Conservation (phyloP, 371 early-diverging fungal genomes). For the Mucor velutinosus region DNA sequence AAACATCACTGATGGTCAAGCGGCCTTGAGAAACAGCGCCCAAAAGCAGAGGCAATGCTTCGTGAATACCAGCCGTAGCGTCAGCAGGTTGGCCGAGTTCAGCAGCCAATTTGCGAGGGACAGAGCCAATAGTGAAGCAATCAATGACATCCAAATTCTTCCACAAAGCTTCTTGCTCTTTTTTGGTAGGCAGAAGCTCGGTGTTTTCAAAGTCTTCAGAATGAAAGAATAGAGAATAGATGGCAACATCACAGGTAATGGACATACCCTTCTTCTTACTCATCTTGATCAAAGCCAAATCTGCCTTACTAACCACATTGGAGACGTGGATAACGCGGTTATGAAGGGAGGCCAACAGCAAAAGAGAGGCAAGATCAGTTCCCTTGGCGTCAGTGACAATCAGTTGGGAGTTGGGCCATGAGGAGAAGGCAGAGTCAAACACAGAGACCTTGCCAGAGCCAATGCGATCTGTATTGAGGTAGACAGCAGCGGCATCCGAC, state of each 20-base stretch:
- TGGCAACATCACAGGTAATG: slow-evolving; percentile 92
- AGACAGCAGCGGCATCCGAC: slow-evolving; percentile 57
- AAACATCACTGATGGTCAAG: slow-evolving; percentile 80
- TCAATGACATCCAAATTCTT: slow-evolving; percentile 79
- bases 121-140: slow-evolving; percentile 83
- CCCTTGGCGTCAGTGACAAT: slow-evolving; percentile 87
- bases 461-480: slow-evolving; percentile 57
- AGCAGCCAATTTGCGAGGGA: slow-evolving; percentile 63
- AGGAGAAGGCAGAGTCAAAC: slow-evolving; percentile 64
- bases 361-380: slow-evolving; percentile 82
- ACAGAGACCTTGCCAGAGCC: slow-evolving; percentile 57
- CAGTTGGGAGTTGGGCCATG: slow-evolving; percentile 75
- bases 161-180: slow-evolving; percentile 78
- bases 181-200: slow-evolving; percentile 59
- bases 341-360: slow-evolving; percentile 84
- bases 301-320: slow-evolving; percentile 74
- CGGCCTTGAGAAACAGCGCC: slow-evolving; percentile 82
- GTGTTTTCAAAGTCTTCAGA: slow-evolving; percentile 63
- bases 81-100: slow-evolving; percentile 46
- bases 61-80: slow-evolving; percentile 67
- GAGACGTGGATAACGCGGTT: slow-evolving; percentile 86
- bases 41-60: slow-evolving; percentile 82
- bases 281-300: slow-evolving; percentile 83
- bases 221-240: slow-evolving; percentile 78
- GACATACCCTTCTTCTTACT: slow-evolving; percentile 85